These are phyloP conservation scores for Coemansia sp. DNA, from an alignment of 192 early-diverging fungal species.

Conservation along the genomic window DNA sequence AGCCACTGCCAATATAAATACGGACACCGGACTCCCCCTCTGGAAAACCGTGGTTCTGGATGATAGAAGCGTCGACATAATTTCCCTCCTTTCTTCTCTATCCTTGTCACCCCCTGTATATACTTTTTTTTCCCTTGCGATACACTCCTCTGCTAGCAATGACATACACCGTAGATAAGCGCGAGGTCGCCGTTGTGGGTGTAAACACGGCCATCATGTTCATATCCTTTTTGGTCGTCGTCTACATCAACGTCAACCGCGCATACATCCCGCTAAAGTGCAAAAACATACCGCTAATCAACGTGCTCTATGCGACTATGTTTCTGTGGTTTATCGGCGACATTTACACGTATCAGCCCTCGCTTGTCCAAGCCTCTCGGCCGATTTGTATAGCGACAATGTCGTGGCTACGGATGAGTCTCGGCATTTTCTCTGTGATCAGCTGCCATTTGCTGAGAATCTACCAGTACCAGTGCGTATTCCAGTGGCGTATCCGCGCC, in stretches of 20 bases:
- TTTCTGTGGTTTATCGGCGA: constrained; percentile 43
- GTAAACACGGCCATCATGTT: constrained; percentile 27
- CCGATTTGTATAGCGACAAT: constrained; percentile 31
- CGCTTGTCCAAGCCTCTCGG: constrained; percentile 22
- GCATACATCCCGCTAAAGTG: constrained; percentile 38
- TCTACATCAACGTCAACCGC: constrained; percentile 33
- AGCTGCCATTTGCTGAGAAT: constrained; percentile 31
- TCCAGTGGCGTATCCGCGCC: constrained; percentile 27
- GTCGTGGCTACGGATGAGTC: constrained; percentile 46
- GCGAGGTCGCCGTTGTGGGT: constrained; percentile 32
- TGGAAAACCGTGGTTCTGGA: neutral
- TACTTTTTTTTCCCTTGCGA: neutral
- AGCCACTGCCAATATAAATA: neutral
- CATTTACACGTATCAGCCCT: constrained; percentile 40
- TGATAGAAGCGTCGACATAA: neutral
- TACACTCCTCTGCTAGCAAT: neutral
- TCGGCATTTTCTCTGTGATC: constrained; percentile 33
- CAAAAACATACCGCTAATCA: constrained; percentile 47
- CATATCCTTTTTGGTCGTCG: constrained; percentile 12
- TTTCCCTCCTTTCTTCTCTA: neutral
- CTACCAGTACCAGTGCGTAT: constrained; percentile 45
- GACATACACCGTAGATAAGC: constrained; percentile 9
- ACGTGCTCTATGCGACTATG: constrained; percentile 22
- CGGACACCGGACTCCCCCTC: neutral
- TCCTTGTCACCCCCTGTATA: neutral